Evolutionary conservation across 192 early-diverging fungal species (phyloP).

Genomic region (Dissophora globulifera): DNA sequence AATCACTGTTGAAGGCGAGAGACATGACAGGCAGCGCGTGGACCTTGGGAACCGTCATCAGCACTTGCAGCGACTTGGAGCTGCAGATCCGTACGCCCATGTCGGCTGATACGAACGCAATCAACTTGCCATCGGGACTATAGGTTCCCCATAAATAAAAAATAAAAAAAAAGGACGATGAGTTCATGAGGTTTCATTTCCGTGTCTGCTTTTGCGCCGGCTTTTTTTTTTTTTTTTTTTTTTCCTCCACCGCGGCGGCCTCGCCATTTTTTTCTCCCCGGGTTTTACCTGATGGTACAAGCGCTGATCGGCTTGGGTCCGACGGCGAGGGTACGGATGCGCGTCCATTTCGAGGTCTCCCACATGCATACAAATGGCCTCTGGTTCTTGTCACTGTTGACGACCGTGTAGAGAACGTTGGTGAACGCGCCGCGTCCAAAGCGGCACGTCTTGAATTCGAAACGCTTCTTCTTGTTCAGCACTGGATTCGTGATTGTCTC

Average conservation of each 20-base stretch:
- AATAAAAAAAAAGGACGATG: no score
- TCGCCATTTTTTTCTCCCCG: no score
- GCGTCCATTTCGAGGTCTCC: slow-evolving; percentile 66
- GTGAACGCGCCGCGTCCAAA: slow-evolving; percentile 69
- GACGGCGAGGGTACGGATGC: slow-evolving; percentile 58
- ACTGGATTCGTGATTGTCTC: slow-evolving; percentile 57
- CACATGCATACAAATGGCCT: slow-evolving; percentile 71
- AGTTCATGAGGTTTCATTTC: no score
- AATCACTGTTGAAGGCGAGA: slow-evolving; percentile 76
- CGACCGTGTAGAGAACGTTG: slow-evolving; percentile 69
- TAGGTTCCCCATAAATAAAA: no score
- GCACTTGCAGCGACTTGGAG: slow-evolving; percentile 65
- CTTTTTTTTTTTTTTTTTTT: not conserved
- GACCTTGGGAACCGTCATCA: slow-evolving; percentile 71
- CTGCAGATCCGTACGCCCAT: slow-evolving; percentile 74
- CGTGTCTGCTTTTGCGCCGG: no score
- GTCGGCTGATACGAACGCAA: slow-evolving; percentile 81
- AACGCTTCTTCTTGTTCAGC: slow-evolving; percentile 54
- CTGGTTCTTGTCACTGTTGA: slow-evolving; percentile 67
- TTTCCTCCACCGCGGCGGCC: no score
- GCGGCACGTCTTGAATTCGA: slow-evolving; percentile 62
- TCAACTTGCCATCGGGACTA: slow-evolving; percentile 74
- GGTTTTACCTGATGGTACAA: slow-evolving; percentile 74
- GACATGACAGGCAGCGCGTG: slow-evolving; percentile 86
- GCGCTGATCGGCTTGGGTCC: slow-evolving; percentile 71